Percentiles rank a stretch among this genome's conserved stretches.
Evolutionary conservation across 2,329 filamentous ascomycete species (phyloP).

Genomic region (Trichoderma sp.): DNA sequence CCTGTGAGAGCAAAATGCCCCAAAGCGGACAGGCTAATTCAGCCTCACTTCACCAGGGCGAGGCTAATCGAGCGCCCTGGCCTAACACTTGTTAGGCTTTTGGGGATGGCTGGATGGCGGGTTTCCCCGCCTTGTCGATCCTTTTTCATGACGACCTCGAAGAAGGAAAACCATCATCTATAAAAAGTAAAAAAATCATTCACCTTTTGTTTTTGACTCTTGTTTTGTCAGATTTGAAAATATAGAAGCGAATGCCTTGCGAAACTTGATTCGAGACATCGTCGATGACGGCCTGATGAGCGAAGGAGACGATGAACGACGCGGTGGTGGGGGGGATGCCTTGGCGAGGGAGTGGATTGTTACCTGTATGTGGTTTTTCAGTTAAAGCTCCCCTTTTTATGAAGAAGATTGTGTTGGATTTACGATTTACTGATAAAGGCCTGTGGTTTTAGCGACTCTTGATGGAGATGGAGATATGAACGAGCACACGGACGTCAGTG

Average conservation of each 20-base stretch:
- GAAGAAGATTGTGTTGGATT: neutral
- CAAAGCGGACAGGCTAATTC: neutral
- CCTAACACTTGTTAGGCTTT: neutral
- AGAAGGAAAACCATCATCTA: neutral
- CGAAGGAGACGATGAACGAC: neutral
- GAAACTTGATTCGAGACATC: neutral
- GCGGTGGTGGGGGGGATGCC: neutral
- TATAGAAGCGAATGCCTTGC: neutral
- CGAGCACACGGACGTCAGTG: neutral
- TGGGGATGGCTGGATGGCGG: neutral
- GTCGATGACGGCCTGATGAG: neutral
- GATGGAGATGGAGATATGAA: neutral
- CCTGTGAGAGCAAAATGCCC: neutral
- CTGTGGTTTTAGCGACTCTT: neutral
- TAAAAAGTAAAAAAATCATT: neutral
- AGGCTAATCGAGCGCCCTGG: neutral
- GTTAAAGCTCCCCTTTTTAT: neutral
- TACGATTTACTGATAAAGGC: neutral
- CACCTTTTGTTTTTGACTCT: too few species aligned
- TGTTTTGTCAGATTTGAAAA: neutral
- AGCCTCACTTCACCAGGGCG: conserved; percentile 1
- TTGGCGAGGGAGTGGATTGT: neutral
- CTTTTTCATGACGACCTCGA: neutral
- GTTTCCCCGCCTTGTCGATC: conserved; percentile 2
- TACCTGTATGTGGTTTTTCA: neutral